phyloP scores from a whole-genome alignment of 306 rosid genomes.

The Vigna nakashimae region DNA sequence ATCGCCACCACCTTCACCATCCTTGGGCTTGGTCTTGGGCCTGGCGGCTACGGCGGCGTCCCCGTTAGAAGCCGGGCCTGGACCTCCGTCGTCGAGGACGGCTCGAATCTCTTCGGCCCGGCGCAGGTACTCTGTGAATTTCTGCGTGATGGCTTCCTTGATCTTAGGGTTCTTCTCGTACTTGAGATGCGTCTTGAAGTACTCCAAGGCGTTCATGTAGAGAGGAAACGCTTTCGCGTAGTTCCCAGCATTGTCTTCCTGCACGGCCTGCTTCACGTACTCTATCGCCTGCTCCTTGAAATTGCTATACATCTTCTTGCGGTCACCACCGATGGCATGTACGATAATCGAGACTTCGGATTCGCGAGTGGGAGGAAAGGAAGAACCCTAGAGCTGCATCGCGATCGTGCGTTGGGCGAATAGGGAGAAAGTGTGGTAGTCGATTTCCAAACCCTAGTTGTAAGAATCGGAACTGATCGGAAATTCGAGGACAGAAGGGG shows the following conservation, averaged over 20 bases:
- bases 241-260: conserved; percentile 91
- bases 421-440: background rate
- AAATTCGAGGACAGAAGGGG: background rate
- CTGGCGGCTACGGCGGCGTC: conserved; percentile 88
- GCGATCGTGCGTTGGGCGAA: conserved; percentile 1
- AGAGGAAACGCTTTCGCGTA: conserved; percentile 95
- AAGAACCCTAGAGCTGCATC: conserved; percentile 50
- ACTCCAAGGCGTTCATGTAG: conserved; percentile 96
- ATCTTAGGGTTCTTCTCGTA: conserved; percentile 98
- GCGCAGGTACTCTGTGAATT: conserved; percentile 93
- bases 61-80: conserved; percentile 89
- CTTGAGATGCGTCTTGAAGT: conserved; percentile 92
- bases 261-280: conserved; percentile 97
- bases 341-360: conserved; percentile 10
- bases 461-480: conserved; percentile 19
- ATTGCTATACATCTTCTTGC: conserved; percentile 87
- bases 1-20: conserved; percentile 74
- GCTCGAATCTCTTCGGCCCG: conserved; percentile 99
- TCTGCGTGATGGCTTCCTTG: conserved; percentile 93
- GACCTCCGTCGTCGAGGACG: conserved; percentile 87
- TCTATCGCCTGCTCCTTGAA: conserved; percentile 98
- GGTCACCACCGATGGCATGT: conserved; percentile 40
- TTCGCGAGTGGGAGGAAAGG: background rate
- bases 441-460: conserved; percentile 25
- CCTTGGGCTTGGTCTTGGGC: conserved; percentile 91